Evolutionary conservation across 2,329 filamentous ascomycete species (phyloP), one percentile per base, ranked within the genome.

Genomic region (Tolypocladium album): DNA sequence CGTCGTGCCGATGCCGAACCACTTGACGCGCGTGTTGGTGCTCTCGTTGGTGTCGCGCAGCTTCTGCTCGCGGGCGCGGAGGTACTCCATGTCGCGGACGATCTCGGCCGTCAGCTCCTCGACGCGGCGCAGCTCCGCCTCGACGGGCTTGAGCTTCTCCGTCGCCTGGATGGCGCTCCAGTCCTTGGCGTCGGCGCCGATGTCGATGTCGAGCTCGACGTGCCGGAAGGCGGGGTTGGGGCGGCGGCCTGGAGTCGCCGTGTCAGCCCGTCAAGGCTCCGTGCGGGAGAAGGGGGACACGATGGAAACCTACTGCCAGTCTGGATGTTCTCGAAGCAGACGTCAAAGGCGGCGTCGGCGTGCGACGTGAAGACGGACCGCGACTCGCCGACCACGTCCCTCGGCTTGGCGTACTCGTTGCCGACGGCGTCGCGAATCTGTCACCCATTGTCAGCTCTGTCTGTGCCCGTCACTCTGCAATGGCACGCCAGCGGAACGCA

Each of bases 41-140:
- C 93, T 97, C 87, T 99, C 94, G 76, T 99, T 99, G 67, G 94
- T 99, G 78, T 99, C 93, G 74, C 94, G 84, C 68, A 99, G 83
- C 81, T 91, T 96, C 84, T 96, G 92, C 82, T 99, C 94, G 68
- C 94, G 85, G 45, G 76, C 69, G 66, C 94, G 85, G 68, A 99
- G 84, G 78, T 97, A 99, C 65, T 97, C 93, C 93, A 99, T 96
- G 82, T 97, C 93, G 64, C 76, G 76, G 56, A 97, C 93, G 64
- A 97, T 86, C 78, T 97, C 93, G 65, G 81, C 82, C 45, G 96
- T 89, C 72, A 93, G 83, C 78, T 97, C 94, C 75, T 96, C 92
- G 70, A 97, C 89, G 67, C 92, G 87, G 70, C 92, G 88, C 70
- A 99, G 84, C 75, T 97, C 94, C 22, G 90, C 92, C 79, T 99